Conservation (phyloP, 2,329 filamentous ascomycete species). For the Zelopaecilomyces penicillatus region DNA sequence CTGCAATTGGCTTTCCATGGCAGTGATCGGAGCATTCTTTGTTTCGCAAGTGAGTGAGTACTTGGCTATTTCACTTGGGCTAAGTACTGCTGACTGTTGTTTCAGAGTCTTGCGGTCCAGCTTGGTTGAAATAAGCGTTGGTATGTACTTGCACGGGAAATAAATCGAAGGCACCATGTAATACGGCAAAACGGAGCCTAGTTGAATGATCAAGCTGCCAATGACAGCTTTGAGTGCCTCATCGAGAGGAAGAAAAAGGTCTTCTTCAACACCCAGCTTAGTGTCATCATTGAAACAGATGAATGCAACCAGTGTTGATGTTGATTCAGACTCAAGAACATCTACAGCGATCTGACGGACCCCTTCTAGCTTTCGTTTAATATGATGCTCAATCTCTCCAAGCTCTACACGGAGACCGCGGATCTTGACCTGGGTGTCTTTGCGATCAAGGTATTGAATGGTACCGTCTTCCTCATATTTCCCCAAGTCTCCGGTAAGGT, state of each 20-base stretch:
- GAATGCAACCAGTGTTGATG: conserved; percentile 2
- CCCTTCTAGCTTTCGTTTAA: background rate
- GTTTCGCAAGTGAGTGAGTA: conserved; percentile 3
- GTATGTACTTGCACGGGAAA: conserved; percentile 5
- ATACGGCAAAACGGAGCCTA: conserved; percentile 1
- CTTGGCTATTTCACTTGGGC: background rate
- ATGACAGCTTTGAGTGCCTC: conserved; percentile 1
- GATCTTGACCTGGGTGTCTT: conserved; percentile 7
- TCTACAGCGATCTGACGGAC: conserved; percentile 4
- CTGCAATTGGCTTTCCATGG: conserved; percentile 5
- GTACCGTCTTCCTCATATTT: conserved; percentile 23
- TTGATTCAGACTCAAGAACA: conserved; percentile 3
- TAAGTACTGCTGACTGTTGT: background rate
- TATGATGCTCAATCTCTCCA: conserved; percentile 7
- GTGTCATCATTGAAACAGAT: conserved; percentile 6
- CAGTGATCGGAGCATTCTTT: conserved; percentile 3
- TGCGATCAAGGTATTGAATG: conserved; percentile 4
- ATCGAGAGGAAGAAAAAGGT: conserved; percentile 1
- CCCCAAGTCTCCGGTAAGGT: conserved; percentile 40
- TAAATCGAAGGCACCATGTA: conserved; percentile 6
- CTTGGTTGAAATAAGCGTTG: conserved; percentile 5
- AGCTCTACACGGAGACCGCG: conserved; percentile 7
- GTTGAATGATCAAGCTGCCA: background rate
- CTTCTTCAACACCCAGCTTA: background rate
- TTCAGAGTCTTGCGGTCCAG: conserved; percentile 4